Base-by-base conservation (phyloP, 371 early-diverging fungal genomes). In the Mucor racemosus region DNA sequence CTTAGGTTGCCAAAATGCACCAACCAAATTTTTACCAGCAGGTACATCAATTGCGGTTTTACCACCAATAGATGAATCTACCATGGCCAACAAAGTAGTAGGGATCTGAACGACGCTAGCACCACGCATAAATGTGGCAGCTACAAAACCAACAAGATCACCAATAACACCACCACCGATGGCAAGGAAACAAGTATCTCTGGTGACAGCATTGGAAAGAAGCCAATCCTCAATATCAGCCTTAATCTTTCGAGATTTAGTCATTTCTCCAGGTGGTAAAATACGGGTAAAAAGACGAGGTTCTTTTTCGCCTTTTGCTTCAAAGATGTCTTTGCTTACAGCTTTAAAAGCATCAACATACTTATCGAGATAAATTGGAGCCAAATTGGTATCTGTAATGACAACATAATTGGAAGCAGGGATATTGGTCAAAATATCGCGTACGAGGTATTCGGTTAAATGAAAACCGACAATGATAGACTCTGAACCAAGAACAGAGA, bases 111-210 rank as follows among this genome's bases (percentile, higher is more conserved):
- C 86, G 66, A 95, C 86, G 19, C 93, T 89, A n/a, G 94, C 89
- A 38, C 99, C 99, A 56, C 99, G 91, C 99, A 99, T 99, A 73
- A 96, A 99, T 0, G 97, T 99, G 7, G 98, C 93, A 9, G 99
- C 97, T 1, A 97, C 96, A 80, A 90, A 99, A 7, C 99, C 99
- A 11, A 92, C 86, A 59, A 99, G 79, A 80, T 99, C 99, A 46
- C 99, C 98, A 73, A 99, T 94, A 2, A 99, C 99, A 33, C 99
- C 99, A 60, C 99, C 99, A 56, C 99, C 99, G 69, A 99, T 86
- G 7, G 97, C 98, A 35, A 99, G 75, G 58, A 99, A 86, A 68
- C 92, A 91, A 2, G 97, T 94, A 73, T 99, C 99, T 67, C 99
- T 90, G 34, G 97, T 96, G 69, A 97, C 97, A 11, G 86, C 86